Base-by-base conservation (phyloP, 116 monocot species). In the Posidonia oceanica region DNA sequence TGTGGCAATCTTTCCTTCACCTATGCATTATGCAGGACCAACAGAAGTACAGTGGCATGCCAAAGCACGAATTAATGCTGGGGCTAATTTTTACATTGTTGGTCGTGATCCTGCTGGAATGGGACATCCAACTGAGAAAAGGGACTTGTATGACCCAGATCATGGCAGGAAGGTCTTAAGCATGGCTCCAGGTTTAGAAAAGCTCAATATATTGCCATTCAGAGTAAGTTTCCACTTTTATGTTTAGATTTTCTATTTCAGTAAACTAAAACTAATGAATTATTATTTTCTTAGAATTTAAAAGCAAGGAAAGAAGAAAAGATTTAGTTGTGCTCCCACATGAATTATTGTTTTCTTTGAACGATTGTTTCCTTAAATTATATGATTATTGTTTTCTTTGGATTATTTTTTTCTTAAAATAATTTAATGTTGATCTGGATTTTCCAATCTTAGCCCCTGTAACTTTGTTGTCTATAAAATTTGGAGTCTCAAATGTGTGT, bases 1-100 rank as follows among this genome's bases (percentile, higher is more conserved):
- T 38, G 93, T 93, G 51, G 61, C 93, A 61, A 98, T 98, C 67
- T 98, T 98, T 63, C 98, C 98, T 66, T 98, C 98, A 1, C 98
- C 98, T 0, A 98, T 98, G 98, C 90, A 98, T 78, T 98, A 98
- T 76, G 98, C 98, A 1, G 98, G 98, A 10, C 97, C 97, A 70
- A 97, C 97, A 42, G 97, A 98, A 81, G 98, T 93, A 17, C 98
- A 98, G 53, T 98, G 98, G 98, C 98, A 98, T 78, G 98, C 98
- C 14, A 98, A 98, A 72, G 98, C 98, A 39, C 48, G 98, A 40
- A 79, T 98, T 20, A 98, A 98, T 72, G 92, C 98, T 2, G 98
- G 98, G 7, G 98, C 98, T 61, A 98, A 98, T 81, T 98, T 98
- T 68, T 98, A 98, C 75, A 98, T 98, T 63, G 98, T 98, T 67